These are phyloP conservation scores for Penicillium alfredii DNA, from an alignment of 495 filamentous ascomycete species.

Conservation along the genomic window DNA sequence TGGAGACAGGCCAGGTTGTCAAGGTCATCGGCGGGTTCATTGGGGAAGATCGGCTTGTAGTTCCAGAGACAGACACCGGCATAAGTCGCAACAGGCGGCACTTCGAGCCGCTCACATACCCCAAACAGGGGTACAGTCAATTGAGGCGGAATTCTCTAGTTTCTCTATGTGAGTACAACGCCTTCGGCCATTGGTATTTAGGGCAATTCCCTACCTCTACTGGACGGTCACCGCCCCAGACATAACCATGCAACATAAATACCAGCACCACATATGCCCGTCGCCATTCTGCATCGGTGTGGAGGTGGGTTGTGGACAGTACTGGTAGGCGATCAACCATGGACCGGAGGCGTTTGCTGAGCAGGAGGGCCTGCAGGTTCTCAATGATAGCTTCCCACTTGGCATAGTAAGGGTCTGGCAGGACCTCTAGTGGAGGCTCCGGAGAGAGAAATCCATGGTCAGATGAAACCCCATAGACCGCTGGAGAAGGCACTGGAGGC, in stretches of 20 bases:
- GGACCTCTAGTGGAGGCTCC: conserved; percentile 67
- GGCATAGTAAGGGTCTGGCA: conserved; percentile 85
- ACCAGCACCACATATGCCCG: conserved; percentile 81
- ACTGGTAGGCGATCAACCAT: conserved; percentile 74
- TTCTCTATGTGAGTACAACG: too few relatives aligned
- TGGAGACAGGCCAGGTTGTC: conserved; percentile 78
- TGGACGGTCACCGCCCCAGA: conserved; percentile 87
- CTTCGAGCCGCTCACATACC: conserved; percentile 72
- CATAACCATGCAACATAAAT: conserved; percentile 88
- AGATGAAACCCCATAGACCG: conserved; percentile 84
- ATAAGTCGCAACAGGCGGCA: conserved; percentile 94
- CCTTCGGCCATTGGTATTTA: too few relatives aligned
- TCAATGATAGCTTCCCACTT: conserved; percentile 82
- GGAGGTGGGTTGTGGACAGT: conserved; percentile 72
- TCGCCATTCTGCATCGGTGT: conserved; percentile 82
- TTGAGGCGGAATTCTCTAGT: conserved; percentile 72
- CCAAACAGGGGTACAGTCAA: conserved; percentile 77
- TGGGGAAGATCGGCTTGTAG: conserved; percentile 78
- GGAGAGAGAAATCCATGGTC: conserved; percentile 83
- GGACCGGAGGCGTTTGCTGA: conserved; percentile 71
- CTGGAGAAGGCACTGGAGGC: conserved; percentile 68
- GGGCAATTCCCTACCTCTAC: conserved; percentile 66
- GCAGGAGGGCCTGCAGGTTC: conserved; percentile 81
- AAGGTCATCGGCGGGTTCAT: conserved; percentile 72
- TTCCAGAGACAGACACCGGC: conserved; percentile 93